phyloP scores from a whole-genome alignment of 192 early-diverging fungal genomes.

The Rhizophagus sp. region DNA sequence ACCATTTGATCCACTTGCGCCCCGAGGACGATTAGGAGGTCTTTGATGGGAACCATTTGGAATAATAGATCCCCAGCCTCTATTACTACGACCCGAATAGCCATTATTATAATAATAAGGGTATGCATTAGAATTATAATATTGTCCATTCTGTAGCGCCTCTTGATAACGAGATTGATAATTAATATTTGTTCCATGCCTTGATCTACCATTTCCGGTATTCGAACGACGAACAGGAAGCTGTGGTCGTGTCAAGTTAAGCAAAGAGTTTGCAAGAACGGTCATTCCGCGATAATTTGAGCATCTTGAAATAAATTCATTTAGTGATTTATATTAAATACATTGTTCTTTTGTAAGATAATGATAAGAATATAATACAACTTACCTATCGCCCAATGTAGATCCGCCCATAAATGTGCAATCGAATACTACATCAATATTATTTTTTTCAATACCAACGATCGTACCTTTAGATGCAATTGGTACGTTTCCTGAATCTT shows the following conservation, averaged over 20 bases:
- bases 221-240: slow-evolving; percentile 10
- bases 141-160: not conserved
- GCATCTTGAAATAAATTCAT: slow-evolving; percentile 48
- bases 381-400: slow-evolving; percentile 69
- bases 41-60: not conserved
- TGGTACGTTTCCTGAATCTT: slow-evolving; percentile 72
- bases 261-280: slow-evolving; percentile 59
- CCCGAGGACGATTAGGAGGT: not conserved
- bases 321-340: not conserved
- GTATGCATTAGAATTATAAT: not conserved
- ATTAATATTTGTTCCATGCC: not conserved
- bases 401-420: slow-evolving; percentile 75
- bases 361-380: slow-evolving; percentile 11
- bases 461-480: slow-evolving; percentile 83
- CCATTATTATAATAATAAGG: not conserved
- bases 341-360: not conserved
- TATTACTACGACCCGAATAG: not conserved
- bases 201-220: not conserved
- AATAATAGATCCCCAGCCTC: not conserved
- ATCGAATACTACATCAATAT: slow-evolving; percentile 90
- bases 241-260: slow-evolving; percentile 74
- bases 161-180: not conserved
- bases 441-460: slow-evolving; percentile 72
- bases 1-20: not conserved
- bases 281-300: slow-evolving; percentile 73